Base-by-base conservation (phyloP, 2,329 filamentous ascomycete species). In the Alternaria sp. region DNA sequence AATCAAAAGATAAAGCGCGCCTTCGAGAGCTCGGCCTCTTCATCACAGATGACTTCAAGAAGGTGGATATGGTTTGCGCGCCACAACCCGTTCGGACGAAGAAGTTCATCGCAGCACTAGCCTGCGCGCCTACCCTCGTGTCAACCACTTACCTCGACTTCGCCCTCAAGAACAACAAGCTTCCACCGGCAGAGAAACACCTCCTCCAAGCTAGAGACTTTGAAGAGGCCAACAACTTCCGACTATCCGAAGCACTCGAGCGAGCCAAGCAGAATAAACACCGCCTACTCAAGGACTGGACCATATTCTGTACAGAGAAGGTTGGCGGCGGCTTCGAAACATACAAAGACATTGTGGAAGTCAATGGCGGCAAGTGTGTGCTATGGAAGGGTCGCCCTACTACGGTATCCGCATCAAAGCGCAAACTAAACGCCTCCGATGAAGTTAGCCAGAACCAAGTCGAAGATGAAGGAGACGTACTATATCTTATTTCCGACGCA, bases 91-190 rank as follows among this genome's bases (percentile, higher is more conserved):
- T 97, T 34, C 90, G 95, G 38, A 99, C 95, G 0, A 89, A 92
- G 76, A 99, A 99, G 75, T 99, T 99, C 75, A 89, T 98, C 51
- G 91, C 90, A 63, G 93, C 93, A 12, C 82, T 99, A 28, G 93
- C 95, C 18, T 89, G 88, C 60, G 93, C 92, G 0, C 92, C 93
- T 0, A 85, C 87, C 1, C 87, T 98, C 44, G 86, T 98, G 55
- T 89, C 89, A 46, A 91, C 90, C 0, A 85, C 87, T 9, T 99
- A 93, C 77, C 87, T 99, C 59, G 91, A 94, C 57, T 84, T 87
- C 25, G 92, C 91, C 48, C 83, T 98, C 11, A 87, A 91, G 46
- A 83, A 87, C 32, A 87, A 90, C 64, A 84, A 88, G 71, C 75
- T 92, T 9, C 87, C 90, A 0, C 81, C 89, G 22, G 83, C 89